Evolutionary conservation across 306 rosid genomes (phyloP).

Genomic region (Morella rubra): DNA sequence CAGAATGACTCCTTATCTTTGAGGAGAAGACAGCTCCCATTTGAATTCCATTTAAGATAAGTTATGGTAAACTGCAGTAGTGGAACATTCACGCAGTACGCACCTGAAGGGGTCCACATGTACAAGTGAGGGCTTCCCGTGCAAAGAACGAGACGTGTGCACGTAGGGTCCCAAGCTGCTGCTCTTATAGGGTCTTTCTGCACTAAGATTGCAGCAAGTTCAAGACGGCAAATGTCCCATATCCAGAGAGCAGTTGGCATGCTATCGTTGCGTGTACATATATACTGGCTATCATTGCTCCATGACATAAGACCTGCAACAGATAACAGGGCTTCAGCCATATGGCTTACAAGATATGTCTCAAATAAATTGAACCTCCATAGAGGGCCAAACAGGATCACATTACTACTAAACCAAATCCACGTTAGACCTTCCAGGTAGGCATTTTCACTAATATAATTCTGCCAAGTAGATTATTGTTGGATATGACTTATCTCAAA

Average conservation of each 20-base stretch:
- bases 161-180: slow-evolving; percentile 91
- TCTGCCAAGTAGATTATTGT: not conserved
- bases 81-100: slow-evolving; percentile 78
- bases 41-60: slow-evolving; percentile 91
- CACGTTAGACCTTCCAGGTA: not conserved
- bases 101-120: slow-evolving; percentile 96
- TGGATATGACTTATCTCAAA: not conserved
- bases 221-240: slow-evolving; percentile 90
- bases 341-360: not conserved
- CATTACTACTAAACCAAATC: not conserved
- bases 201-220: slow-evolving; percentile 76
- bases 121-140: slow-evolving; percentile 84
- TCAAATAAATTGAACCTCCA: not conserved
- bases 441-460: not conserved
- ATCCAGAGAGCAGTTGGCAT: slow-evolving; percentile 91
- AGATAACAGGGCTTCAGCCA: slow-evolving; percentile 14
- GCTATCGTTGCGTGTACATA: slow-evolving; percentile 87
- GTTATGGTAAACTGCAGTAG: slow-evolving; percentile 55
- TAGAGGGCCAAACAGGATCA: not conserved
- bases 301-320: slow-evolving; percentile 77
- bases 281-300: slow-evolving; percentile 93
- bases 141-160: slow-evolving; percentile 77
- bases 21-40: slow-evolving; percentile 90
- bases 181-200: slow-evolving; percentile 86
- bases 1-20: slow-evolving; percentile 94